Conservation (phyloP, 768 basidiomycete genomes). For the Clitopilus hobsonii region DNA sequence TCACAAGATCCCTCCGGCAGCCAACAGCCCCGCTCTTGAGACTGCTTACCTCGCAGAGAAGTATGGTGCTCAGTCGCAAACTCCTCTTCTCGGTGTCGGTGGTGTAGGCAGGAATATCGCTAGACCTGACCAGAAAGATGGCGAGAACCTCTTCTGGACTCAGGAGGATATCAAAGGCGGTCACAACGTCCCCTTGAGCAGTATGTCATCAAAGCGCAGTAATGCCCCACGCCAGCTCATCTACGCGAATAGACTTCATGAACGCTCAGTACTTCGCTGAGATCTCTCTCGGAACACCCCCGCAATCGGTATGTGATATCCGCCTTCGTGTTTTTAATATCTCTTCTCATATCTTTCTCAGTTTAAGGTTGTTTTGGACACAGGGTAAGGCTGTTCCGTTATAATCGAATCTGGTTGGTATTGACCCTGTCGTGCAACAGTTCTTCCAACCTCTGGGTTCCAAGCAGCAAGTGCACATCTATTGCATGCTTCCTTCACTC, state of each 20-base stretch:
- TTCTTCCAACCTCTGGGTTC: constrained; percentile 94
- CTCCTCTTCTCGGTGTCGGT: constrained; percentile 71
- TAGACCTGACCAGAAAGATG: constrained; percentile 30
- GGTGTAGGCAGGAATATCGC: constrained; percentile 62
- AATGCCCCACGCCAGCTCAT: constrained; percentile 3
- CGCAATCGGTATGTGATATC: constrained; percentile 59
- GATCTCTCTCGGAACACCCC: constrained; percentile 77
- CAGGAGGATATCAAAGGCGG: constrained; percentile 75
- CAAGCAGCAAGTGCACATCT: constrained; percentile 73
- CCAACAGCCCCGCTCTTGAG: constrained; percentile 62
- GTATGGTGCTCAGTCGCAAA: constrained; percentile 61
- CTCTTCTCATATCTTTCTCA: constrained; percentile 16
- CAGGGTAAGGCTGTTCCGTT: constrained; percentile 46
- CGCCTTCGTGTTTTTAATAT: background rate
- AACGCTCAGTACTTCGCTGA: constrained; percentile 97
- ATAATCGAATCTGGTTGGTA: background rate
- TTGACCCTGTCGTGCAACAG: constrained; percentile 27
- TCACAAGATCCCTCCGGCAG: constrained; percentile 70
- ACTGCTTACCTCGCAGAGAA: constrained; percentile 90
- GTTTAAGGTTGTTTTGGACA: constrained; percentile 96
- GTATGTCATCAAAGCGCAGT: constrained; percentile 40
- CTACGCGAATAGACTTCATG: constrained; percentile 74
- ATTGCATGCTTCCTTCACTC: constrained; percentile 92
- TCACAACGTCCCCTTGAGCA: constrained; percentile 84
- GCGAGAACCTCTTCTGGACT: constrained; percentile 73